phyloP scores from a whole-genome alignment of 805 yeast genomes.

The Saccharomycodes ludwigii region DNA sequence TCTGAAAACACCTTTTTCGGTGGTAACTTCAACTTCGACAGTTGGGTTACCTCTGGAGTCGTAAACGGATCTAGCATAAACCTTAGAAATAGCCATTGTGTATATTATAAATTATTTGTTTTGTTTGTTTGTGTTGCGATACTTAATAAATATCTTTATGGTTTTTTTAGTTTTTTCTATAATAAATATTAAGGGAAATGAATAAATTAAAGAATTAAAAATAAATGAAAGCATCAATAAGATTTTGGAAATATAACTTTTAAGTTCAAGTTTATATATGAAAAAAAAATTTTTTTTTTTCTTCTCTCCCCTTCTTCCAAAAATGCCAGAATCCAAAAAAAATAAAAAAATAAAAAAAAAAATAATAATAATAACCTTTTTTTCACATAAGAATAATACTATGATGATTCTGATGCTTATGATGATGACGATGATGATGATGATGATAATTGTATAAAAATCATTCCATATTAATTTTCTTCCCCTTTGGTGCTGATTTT shows the following conservation, averaged over 20 bases:
- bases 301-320: too few relatives aligned
- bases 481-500: too few relatives aligned
- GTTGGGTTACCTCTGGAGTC: constrained; percentile 99
- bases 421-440: too few relatives aligned
- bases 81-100: constrained; percentile 82
- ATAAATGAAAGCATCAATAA: constrained; percentile 13
- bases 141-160: constrained; percentile 5
- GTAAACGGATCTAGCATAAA: constrained; percentile 93
- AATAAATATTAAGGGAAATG: neutral
- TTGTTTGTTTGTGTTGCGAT: constrained; percentile 5
- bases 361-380: too few relatives aligned
- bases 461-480: too few relatives aligned
- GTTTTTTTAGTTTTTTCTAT: constrained; percentile 5
- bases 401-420: too few relatives aligned
- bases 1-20: constrained; percentile 89
- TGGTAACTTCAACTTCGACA: constrained; percentile 93
- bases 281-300: too few relatives aligned
- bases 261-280: constrained; percentile 35
- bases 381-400: too few relatives aligned
- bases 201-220: constrained; percentile 1
- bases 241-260: constrained; percentile 39
- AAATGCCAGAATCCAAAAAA: too few relatives aligned
- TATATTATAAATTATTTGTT: too few relatives aligned
- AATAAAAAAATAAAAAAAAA: too few relatives aligned
- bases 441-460: too few relatives aligned